These are phyloP conservation scores for Hamamelis virginiana DNA, from an alignment of 164 flowering plant genomes.

Conservation along the genomic window DNA sequence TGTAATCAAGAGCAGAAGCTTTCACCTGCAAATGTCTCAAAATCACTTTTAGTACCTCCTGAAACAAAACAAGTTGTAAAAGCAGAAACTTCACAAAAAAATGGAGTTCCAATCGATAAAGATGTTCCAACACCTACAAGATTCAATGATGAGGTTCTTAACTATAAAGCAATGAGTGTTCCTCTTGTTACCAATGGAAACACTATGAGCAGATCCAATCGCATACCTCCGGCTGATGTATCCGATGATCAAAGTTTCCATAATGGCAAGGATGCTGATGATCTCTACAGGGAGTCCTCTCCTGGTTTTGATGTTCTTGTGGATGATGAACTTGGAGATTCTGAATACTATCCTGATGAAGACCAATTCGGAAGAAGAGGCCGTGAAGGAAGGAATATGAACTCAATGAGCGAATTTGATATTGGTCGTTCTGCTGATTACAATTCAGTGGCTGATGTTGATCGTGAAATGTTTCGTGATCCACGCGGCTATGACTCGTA, in stretches of 20 bases:
- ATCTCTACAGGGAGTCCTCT: constrained; percentile 69
- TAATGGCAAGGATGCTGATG: constrained; percentile 69
- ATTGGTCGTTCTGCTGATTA: constrained; percentile 40
- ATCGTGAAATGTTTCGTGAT: constrained; percentile 41
- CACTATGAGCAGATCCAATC: constrained; percentile 27
- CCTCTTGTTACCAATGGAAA: constrained; percentile 36
- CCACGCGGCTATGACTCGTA: constrained; percentile 45
- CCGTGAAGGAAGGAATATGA: constrained; percentile 44
- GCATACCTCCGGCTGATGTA: constrained; percentile 29
- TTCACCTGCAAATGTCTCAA: constrained; percentile 31
- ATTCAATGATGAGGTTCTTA: constrained; percentile 28
- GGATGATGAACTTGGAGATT: constrained; percentile 63
- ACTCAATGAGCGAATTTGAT: constrained; percentile 40
- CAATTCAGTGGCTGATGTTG: constrained; percentile 39
- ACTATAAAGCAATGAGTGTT: constrained; percentile 25
- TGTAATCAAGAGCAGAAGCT: constrained; percentile 37
- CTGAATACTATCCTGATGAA: constrained; percentile 61
- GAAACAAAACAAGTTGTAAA: constrained; percentile 22
- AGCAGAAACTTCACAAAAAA: constrained; percentile 25
- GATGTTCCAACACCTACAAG: constrained; percentile 11
- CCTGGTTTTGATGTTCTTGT: constrained; percentile 99
- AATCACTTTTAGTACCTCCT: constrained; percentile 29
- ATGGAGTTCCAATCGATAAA: constrained; percentile 22
- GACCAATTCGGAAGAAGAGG: constrained; percentile 52
- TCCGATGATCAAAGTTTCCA: constrained; percentile 43